Evolutionary conservation across 352 stramenopile species (phyloP), one percentile per base, ranked within the genome.

Genomic region (Elongisporangium prolatum): DNA sequence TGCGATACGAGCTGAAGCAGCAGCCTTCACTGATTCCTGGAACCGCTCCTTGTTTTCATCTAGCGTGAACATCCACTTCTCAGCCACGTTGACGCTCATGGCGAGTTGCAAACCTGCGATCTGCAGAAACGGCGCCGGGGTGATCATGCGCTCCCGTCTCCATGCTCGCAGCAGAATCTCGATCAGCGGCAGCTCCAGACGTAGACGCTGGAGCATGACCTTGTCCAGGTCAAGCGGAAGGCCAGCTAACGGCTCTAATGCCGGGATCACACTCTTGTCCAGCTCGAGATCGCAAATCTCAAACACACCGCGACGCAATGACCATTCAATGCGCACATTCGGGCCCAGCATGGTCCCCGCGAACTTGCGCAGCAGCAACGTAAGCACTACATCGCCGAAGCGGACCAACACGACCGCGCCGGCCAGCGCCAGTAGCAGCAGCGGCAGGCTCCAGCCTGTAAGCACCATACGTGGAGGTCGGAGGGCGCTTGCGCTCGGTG

Each of bases 11-110:
- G 62, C 66, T 18, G 53, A 69, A 28, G 74, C 79, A 0, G 86
- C 86, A 47, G 81, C 67, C n/a, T 74, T 69, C 17, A 92, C 57
- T 0, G 80, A 75, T 25, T 88, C 63, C 18, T 77, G 56, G 53
- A 78, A 77, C 20, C 84, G 80, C 47, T 67, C 66, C 7, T 65
- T 51, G 69, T 95, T 95, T 40, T 93, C 71, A 34, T 88, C 70
- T 24, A 61, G 68, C 51, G 75, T 74, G 72, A 75, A 88, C 61
- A 91, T 83, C 86, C 86, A 95, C 47, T 89, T 85, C 63, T 89
- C 77, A 0, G 84, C 77, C 24, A 71, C 50, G 50, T 94, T 80
- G 16, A 91, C 69, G 48, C 60, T 72, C 22, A 91, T 50, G 8
- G 63, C 79, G 20, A 94, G 16, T 13, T 85, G 67, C 16, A 93